Conservation (phyloP, 2,329 filamentous ascomycete species). For the Fusarium euwallaceae region DNA sequence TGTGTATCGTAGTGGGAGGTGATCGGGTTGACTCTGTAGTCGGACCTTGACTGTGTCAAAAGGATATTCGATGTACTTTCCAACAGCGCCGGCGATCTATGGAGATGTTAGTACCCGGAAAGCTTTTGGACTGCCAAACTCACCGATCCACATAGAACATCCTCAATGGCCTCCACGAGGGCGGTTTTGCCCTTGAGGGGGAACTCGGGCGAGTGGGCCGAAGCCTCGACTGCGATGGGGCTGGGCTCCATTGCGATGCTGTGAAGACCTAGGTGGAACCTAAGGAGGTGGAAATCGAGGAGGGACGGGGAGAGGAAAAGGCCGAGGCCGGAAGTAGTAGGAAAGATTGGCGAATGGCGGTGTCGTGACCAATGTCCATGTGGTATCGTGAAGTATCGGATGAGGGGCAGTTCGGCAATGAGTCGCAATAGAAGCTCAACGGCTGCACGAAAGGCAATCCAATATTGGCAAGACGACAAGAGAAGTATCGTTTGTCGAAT, state of each 20-base stretch:
- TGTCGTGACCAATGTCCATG: constrained; percentile 9
- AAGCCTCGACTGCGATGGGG: constrained; percentile 47
- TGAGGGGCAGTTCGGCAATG: constrained; percentile 20
- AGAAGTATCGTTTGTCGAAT: neutral
- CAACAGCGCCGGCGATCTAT: constrained; percentile 84
- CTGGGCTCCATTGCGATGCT: constrained; percentile 48
- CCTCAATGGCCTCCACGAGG: constrained; percentile 79
- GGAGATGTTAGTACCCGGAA: constrained; percentile 4
- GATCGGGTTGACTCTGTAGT: constrained; percentile 93
- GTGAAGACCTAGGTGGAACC: neutral
- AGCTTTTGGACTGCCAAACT: constrained; percentile 33
- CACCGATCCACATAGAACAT: constrained; percentile 90
- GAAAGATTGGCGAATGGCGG: neutral
- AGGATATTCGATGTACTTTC: constrained; percentile 97
- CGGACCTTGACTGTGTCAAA: constrained; percentile 99
- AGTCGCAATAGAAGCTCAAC: constrained; percentile 7
- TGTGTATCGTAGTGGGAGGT: constrained; percentile 82
- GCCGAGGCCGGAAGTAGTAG: neutral
- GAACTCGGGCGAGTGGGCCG: constrained; percentile 43
- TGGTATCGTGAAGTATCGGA: constrained; percentile 2
- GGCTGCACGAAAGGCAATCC: neutral
- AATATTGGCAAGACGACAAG: neutral
- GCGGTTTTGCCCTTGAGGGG: constrained; percentile 55
- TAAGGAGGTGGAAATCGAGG: neutral
- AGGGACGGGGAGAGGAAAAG: neutral